phyloP scores from a whole-genome alignment of 176 grass and related monocot genomes.

The Otatea glauca region DNA sequence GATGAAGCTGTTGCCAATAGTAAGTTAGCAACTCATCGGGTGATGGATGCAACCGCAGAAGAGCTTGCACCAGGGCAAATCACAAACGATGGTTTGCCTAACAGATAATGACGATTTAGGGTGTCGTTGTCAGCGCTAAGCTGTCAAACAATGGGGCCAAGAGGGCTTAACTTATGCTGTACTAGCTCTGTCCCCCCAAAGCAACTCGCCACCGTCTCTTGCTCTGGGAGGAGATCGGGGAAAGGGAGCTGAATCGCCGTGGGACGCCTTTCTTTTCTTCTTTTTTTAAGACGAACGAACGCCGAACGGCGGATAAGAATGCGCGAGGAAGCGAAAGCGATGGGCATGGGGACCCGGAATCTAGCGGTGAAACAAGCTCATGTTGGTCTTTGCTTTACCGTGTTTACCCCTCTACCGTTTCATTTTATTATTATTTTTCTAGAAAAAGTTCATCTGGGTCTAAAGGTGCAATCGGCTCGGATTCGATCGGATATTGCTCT shows the following conservation, averaged over 20 bases:
- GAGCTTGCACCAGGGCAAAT: not conserved
- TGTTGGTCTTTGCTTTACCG: too few relatives aligned
- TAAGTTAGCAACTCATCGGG: too few relatives aligned
- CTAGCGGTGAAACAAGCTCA: not conserved
- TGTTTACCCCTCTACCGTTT: too few relatives aligned
- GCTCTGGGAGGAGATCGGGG: not conserved
- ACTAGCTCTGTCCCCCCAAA: not conserved
- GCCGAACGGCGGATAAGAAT: not conserved
- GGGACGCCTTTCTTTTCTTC: too few relatives aligned
- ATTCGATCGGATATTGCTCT: too few relatives aligned
- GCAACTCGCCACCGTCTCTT: not conserved
- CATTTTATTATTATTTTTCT: too few relatives aligned
- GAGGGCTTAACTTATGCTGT: constrained; percentile 3
- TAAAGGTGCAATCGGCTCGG: too few relatives aligned
- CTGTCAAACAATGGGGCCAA: constrained; percentile 1
- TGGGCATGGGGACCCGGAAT: not conserved
- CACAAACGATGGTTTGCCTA: not conserved
- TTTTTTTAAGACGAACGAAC: not conserved
- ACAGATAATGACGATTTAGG: not conserved
- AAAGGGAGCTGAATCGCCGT: not conserved
- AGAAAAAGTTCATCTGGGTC: too few relatives aligned
- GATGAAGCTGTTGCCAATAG: not conserved
- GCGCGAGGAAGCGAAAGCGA: not conserved
- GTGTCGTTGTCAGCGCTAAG: constrained; percentile 17
- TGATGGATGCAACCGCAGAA: not conserved